phyloP scores from a whole-genome alignment of 768 basidiomycete genomes.

The Leccinum fibrillosum region DNA sequence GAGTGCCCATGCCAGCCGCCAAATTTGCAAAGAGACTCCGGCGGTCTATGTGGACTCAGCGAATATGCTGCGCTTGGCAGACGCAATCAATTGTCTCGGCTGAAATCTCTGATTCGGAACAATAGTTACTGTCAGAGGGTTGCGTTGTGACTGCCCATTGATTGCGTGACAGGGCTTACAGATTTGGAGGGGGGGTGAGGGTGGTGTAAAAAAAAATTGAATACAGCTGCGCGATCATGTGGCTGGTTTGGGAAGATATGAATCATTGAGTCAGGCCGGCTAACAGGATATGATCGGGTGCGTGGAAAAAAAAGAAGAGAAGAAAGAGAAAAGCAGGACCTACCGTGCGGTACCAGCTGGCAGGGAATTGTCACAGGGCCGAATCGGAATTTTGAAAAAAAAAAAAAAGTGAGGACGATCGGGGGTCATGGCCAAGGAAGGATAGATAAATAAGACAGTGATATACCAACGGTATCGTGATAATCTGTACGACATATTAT shows the following conservation, averaged over 20 bases:
- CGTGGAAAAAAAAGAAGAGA: conserved; percentile 11
- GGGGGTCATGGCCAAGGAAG: conserved; percentile 13
- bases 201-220: neutral
- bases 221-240: conserved; percentile 24
- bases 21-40: conserved; percentile 5
- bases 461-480: conserved; percentile 8
- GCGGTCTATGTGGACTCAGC: conserved; percentile 12
- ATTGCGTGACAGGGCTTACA: conserved; percentile 19
- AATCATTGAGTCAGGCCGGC: conserved; percentile 14
- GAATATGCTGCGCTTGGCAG: conserved; percentile 5
- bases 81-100: conserved; percentile 18
- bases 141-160: neutral
- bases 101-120: conserved; percentile 4
- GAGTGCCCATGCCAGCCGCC: conserved; percentile 1
- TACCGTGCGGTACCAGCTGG: neutral
- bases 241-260: conserved; percentile 12
- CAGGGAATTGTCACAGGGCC: neutral
- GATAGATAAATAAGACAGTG: conserved; percentile 17
- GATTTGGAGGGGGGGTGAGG: neutral
- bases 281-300: conserved; percentile 15
- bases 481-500: conserved; percentile 5
- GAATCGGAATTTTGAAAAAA: neutral
- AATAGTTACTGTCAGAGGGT: neutral
- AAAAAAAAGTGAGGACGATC: conserved; percentile 13
- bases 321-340: neutral